Evolutionary conservation across 345 rosid species (phyloP).

Genomic region (Kandelia obovata): DNA sequence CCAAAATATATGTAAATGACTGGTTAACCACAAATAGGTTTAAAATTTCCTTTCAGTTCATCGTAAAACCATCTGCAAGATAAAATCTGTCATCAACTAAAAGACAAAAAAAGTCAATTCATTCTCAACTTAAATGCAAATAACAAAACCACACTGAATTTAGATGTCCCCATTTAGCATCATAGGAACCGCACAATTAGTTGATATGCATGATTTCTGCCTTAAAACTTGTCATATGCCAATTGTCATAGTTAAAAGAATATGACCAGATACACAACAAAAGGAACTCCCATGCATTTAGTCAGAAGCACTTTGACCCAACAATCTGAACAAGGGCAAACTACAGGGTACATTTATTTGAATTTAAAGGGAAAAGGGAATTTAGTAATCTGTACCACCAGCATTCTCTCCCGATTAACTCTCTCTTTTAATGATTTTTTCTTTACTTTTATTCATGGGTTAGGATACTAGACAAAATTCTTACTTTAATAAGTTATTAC

Average conservation of each 20-base stretch:
- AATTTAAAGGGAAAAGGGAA: neutral
- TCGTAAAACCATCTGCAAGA: constrained; percentile 69
- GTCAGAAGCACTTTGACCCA: neutral
- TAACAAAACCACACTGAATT: neutral
- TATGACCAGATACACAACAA: neutral
- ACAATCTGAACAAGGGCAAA: neutral
- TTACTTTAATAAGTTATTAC: neutral
- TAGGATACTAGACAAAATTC: neutral
- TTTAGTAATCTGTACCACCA: neutral
- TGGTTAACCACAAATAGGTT: constrained; percentile 47
- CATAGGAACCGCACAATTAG: neutral
- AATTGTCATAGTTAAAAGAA: neutral
- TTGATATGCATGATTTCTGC: neutral
- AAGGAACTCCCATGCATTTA: neutral
- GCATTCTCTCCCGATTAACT: too few species aligned
- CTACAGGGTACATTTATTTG: neutral
- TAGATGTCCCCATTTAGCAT: neutral
- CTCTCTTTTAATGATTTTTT: too few species aligned
- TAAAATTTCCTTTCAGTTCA: constrained; percentile 50
- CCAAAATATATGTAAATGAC: constrained; percentile 9
- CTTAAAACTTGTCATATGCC: too few species aligned
- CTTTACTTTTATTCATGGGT: too few species aligned
- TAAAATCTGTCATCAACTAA: constrained; percentile 5
- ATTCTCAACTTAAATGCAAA: neutral
- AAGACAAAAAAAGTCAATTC: constrained; percentile 1